Evolutionary conservation across 129 eudicot genomes (phyloP), one percentile per base, ranked within the genome.

Genomic region (Pulicaria dysenterica): DNA sequence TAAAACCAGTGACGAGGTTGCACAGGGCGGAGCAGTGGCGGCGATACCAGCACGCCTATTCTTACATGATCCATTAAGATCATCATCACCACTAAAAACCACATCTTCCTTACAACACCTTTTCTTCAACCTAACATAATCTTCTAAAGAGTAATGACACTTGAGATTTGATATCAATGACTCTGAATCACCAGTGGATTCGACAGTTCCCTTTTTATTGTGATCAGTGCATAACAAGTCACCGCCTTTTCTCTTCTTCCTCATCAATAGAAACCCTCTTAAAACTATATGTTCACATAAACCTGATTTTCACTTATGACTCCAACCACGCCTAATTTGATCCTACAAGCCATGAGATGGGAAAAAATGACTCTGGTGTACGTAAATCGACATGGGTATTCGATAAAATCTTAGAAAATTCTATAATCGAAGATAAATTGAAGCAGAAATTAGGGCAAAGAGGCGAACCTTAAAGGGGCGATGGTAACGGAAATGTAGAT

Each of bases 171-270:
- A 78, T 64, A 81, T 58, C 64, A 76, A 67, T 1, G 84, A 79
- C 74, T 72, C 82, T 1, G 84, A 78, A 73, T 78, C 83, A 36
- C 83, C 80, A 4, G 84, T 73, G 6, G 87, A 80, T 67, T 88
- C 86, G 15, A 67, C 75, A 39, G 65, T 48, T 8, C 73, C 80
- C 8, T 78, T 61, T 43, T 58, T 58, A 13, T 74, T 67, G n/a
- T 69, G 67, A 56, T 63, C 77, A 58, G 56, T 60, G 38, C 77
- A 66, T 56, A 77, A 48, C 34, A 81, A 58, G 48, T 86, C 91
- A 61, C 90, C 74, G 5, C 97, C 97, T 77, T 91, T 91, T 64
- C 97, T 77, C 84, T 91, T 91, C 86, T 85, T 91, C 87, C 84
- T 85, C 94, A 83, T 85, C 69, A 80, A 77, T 34, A 62, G 56